Conservation (phyloP, 2,329 filamentous ascomycete genomes). For the Alternaria triticimaculans region DNA sequence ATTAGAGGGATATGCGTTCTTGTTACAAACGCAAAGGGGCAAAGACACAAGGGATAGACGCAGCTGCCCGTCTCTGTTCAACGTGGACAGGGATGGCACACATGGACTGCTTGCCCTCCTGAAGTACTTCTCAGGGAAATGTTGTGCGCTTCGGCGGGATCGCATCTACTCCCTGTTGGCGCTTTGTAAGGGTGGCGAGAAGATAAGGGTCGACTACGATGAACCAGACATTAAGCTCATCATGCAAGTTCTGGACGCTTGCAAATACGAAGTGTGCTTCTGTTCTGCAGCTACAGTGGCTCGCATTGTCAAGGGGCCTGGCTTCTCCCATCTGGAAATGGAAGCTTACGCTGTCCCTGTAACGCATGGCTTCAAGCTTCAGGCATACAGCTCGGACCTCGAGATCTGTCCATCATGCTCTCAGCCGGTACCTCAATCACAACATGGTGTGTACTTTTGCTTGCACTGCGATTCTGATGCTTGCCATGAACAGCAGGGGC, state of each 20-base stretch:
- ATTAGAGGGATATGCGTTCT: no score
- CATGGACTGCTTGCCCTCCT: no score
- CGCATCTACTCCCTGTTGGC: not conserved
- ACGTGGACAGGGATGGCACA: no score
- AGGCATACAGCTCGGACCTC: not conserved
- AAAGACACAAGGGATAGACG: no score
- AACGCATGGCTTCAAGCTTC: not conserved
- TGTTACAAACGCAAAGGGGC: no score
- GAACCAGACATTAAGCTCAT: not conserved
- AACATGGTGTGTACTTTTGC: not conserved
- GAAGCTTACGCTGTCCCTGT: not conserved
- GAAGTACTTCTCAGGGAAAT: not conserved
- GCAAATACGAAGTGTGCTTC: not conserved
- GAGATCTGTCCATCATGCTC: not conserved
- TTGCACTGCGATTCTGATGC: not conserved
- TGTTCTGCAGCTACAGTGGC: not conserved
- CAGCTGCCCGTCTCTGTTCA: no score
- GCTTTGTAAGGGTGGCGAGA: not conserved
- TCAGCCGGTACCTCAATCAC: not conserved
- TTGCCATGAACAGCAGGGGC: not conserved
- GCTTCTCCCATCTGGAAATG: not conserved
- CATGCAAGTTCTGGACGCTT: not conserved
- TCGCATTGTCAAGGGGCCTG: not conserved
- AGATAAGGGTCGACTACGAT: not conserved
- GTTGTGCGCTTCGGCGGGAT: not conserved